These are phyloP conservation scores for Chrysoporthe austroafricana DNA, from an alignment of 2,329 filamentous ascomycete species.

Conservation along the genomic window DNA sequence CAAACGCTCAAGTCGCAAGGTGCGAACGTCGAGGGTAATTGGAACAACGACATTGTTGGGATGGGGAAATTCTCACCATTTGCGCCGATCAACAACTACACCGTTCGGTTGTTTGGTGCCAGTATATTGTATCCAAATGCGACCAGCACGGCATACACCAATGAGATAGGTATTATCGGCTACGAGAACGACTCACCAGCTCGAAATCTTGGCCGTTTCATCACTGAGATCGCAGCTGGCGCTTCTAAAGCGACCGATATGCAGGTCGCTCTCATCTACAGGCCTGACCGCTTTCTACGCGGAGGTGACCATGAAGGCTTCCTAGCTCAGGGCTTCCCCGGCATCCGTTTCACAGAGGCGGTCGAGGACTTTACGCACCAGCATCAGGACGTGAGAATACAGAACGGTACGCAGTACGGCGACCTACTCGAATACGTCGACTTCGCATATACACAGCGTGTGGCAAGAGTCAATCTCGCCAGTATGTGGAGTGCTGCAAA, in stretches of 20 bases:
- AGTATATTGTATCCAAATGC: conserved; percentile 27
- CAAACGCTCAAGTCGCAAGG: conserved; percentile 54
- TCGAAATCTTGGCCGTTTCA: conserved; percentile 56
- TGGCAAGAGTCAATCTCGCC: conserved; percentile 58
- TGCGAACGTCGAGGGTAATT: conserved; percentile 60
- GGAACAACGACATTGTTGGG: conserved; percentile 62
- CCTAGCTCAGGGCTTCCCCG: conserved; percentile 57
- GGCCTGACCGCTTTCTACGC: conserved; percentile 58
- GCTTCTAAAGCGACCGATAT: conserved; percentile 55
- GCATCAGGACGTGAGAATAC: conserved; percentile 56
- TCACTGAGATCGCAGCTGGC: conserved; percentile 53
- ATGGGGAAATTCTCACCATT: conserved; percentile 49
- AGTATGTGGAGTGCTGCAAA: conserved; percentile 57
- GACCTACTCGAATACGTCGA: conserved; percentile 62
- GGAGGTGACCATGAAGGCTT: conserved; percentile 62
- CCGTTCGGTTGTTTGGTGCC: conserved; percentile 54
- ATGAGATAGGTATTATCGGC: conserved; percentile 43
- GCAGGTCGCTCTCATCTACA: conserved; percentile 60
- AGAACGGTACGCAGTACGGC: conserved; percentile 56
- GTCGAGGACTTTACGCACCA: conserved; percentile 61
- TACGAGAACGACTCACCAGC: conserved; percentile 50
- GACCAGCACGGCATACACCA: conserved; percentile 15
- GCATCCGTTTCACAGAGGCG: conserved; percentile 60
- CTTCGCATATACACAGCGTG: conserved; percentile 56
- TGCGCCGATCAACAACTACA: conserved; percentile 38